Conservation (phyloP, 176 grass and related monocot genomes). For the Panicum miliaceum region DNA sequence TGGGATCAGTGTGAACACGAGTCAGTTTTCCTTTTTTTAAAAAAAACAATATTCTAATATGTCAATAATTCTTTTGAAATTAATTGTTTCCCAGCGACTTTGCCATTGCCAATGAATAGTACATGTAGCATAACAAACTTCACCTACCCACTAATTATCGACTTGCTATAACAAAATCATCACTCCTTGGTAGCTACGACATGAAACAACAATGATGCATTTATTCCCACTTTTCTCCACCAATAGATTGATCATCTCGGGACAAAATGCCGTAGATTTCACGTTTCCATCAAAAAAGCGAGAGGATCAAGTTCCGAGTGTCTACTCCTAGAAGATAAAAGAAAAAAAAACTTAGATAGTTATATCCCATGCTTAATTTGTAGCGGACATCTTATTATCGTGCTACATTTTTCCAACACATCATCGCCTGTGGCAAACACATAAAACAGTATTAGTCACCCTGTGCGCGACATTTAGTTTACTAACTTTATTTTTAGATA, state of each 20-base stretch:
- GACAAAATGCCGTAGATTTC: background rate
- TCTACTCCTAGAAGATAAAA: background rate
- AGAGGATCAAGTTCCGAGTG: background rate
- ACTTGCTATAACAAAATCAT: background rate
- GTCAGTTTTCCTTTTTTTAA: background rate
- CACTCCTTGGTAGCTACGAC: background rate
- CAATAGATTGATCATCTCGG: background rate
- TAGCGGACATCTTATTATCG: background rate
- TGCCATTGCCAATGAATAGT: background rate
- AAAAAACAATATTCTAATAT: background rate
- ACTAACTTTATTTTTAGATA: background rate
- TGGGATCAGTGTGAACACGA: no score
- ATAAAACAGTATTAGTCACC: background rate
- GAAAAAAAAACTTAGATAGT: background rate
- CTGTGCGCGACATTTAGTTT: background rate
- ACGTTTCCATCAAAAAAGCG: background rate
- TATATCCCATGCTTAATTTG: background rate
- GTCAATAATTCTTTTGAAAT: background rate
- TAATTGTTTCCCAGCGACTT: background rate
- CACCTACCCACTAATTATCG: background rate
- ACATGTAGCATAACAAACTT: background rate
- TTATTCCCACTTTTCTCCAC: background rate
- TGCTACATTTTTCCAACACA: background rate
- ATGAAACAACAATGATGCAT: constrained; percentile 27
- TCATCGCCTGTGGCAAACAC: background rate